Evolutionary conservation across 768 basidiomycete species (phyloP).

Genomic region (Amanita thiersii): DNA sequence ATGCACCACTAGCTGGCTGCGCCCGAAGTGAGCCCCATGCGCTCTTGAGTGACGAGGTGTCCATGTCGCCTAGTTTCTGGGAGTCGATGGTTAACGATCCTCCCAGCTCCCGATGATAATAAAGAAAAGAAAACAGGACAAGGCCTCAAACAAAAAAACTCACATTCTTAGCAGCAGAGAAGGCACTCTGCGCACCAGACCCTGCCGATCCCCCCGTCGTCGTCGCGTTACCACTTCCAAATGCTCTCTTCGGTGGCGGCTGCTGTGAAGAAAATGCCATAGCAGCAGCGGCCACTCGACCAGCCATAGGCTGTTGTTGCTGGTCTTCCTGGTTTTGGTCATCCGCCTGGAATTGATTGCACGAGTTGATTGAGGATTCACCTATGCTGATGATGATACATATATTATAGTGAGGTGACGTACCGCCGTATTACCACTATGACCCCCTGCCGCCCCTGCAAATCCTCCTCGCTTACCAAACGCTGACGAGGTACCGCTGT

Average conservation of each 20-base stretch:
- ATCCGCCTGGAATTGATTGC: too few species aligned
- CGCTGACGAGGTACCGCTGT: conserved; percentile 21
- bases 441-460: too few species aligned
- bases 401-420: too few species aligned
- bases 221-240: background rate
- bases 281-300: conserved; percentile 6
- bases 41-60: conserved; percentile 40
- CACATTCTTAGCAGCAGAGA: too few species aligned
- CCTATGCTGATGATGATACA: too few species aligned
- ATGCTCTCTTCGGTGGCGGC: conserved; percentile 12
- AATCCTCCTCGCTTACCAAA: too few species aligned
- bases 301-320: background rate
- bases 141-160: too few species aligned
- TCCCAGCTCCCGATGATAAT: background rate
- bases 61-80: conserved; percentile 56
- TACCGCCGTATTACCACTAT: too few species aligned
- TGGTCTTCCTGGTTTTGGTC: background rate
- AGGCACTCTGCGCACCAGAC: too few species aligned
- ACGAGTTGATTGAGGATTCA: too few species aligned
- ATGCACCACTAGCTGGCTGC: conserved; percentile 21
- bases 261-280: conserved; percentile 13
- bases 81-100: background rate
- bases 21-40: conserved; percentile 38
- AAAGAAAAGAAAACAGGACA: too few species aligned
- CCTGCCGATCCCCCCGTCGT: background rate